phyloP scores from a whole-genome alignment of 306 rosid genomes.

The Acacia confusa region DNA sequence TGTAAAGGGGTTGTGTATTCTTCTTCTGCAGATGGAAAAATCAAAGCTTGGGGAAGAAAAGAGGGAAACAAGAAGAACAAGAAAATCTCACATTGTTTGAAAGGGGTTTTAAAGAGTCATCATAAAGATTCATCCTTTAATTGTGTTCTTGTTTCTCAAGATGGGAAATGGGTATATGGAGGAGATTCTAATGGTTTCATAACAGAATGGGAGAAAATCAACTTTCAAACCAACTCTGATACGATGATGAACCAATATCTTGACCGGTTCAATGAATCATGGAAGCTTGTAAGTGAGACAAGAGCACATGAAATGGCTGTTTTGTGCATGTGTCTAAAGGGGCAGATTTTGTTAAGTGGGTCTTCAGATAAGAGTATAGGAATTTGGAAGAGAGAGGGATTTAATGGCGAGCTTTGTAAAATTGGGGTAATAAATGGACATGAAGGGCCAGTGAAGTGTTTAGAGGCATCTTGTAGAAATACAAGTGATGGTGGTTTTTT shows the following conservation, averaged over 20 bases:
- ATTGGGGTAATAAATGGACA: conserved; percentile 70
- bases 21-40: conserved; percentile 93
- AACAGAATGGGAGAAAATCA: conserved; percentile 65
- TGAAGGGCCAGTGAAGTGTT: conserved; percentile 89
- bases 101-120: conserved; percentile 69
- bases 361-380: conserved; percentile 86
- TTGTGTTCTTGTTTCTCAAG: conserved; percentile 69
- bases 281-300: conserved; percentile 60
- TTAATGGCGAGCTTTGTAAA: conserved; percentile 59
- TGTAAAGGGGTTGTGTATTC: conserved; percentile 73
- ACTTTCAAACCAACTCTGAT: background rate
- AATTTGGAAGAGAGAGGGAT: conserved; percentile 75
- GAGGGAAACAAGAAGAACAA: conserved; percentile 39
- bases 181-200: conserved; percentile 77
- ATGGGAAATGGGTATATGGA: conserved; percentile 83
- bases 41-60: conserved; percentile 75
- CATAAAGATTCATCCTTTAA: conserved; percentile 78
- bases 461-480: conserved; percentile 60
- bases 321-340: conserved; percentile 64
- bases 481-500: conserved; percentile 70
- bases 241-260: background rate
- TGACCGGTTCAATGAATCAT: conserved; percentile 7
- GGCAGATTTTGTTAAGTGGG: conserved; percentile 69
- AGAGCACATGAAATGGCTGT: conserved; percentile 82
- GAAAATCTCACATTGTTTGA: conserved; percentile 46